Evolutionary conservation across 2,329 filamentous ascomycete species (phyloP).

Genomic region (Teratosphaeria pseudoeucalypti): DNA sequence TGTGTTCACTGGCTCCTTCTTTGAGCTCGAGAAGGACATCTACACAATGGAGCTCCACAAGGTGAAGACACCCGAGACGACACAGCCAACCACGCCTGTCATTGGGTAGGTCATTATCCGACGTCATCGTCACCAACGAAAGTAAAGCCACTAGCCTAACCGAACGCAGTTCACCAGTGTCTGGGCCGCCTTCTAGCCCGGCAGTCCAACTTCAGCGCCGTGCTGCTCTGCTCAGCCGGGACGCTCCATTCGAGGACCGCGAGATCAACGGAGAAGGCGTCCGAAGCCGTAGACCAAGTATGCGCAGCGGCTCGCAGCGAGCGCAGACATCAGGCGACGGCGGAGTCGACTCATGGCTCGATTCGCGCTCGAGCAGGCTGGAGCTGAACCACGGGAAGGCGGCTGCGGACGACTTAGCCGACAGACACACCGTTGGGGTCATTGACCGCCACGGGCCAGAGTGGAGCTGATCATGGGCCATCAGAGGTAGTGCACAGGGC

Average conservation of each 20-base stretch:
- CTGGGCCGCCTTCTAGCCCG: conserved; percentile 6
- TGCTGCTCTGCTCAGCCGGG: conserved; percentile 9
- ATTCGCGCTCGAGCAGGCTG: not conserved
- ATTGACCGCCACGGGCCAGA: not conserved
- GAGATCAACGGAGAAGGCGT: conserved; percentile 12
- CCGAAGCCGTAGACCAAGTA: conserved; percentile 8
- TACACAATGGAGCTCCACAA: conserved; percentile 8
- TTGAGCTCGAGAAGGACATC: conserved; percentile 12
- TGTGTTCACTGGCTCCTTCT: conserved; percentile 19
- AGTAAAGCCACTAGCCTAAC: not conserved
- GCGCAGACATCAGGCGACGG: not conserved
- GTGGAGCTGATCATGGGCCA: not conserved
- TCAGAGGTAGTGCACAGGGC: conserved; percentile 42
- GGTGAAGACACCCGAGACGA: conserved; percentile 5
- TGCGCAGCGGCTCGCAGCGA: not conserved
- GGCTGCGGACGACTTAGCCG: not conserved
- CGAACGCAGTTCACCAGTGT: conserved; percentile 3
- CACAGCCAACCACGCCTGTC: not conserved
- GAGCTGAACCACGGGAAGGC: not conserved
- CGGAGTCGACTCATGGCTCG: conserved; percentile 7
- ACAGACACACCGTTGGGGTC: not conserved
- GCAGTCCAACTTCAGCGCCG: conserved; percentile 8
- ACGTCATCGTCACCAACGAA: not conserved
- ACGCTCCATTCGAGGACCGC: conserved; percentile 8
- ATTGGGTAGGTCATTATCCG: not conserved